Percentiles rank a stretch among this genome's conserved stretches.
Evolutionary conservation across 768 basidiomycete species (phyloP).

Genomic region (Roridomyces roridus): DNA sequence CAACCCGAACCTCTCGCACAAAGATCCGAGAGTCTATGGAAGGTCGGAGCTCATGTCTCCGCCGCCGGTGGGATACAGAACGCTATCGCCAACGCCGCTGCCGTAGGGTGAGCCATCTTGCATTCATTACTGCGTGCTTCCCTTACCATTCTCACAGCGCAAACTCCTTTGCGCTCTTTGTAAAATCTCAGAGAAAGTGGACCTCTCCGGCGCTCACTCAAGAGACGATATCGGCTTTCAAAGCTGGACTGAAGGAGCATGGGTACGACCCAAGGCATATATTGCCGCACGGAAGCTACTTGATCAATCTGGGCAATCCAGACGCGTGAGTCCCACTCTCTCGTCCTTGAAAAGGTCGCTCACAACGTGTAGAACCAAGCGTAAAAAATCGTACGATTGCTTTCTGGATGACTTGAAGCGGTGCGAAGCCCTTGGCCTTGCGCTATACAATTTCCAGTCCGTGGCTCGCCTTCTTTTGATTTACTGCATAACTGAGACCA

Average conservation of each 20-base stretch:
- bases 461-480: constrained; percentile 33
- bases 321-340: constrained; percentile 57
- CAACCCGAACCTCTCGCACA: constrained; percentile 4
- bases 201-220: constrained; percentile 61
- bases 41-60: constrained; percentile 86
- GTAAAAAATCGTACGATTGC: constrained; percentile 76
- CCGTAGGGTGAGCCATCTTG: constrained; percentile 58
- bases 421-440: constrained; percentile 77
- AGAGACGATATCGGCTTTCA: constrained; percentile 62
- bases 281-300: constrained; percentile 85
- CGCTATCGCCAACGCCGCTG: constrained; percentile 69
- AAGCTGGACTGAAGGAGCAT: constrained; percentile 61
- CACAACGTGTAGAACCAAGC: constrained; percentile 53
- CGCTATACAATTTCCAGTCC: constrained; percentile 86
- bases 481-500: neutral
- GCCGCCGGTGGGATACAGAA: constrained; percentile 83
- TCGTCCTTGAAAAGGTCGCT: neutral
- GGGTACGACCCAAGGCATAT: constrained; percentile 68
- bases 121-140: neutral
- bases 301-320: constrained; percentile 85
- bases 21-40: constrained; percentile 55
- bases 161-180: constrained; percentile 83
- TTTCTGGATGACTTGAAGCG: constrained; percentile 84
- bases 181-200: constrained; percentile 90
- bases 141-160: constrained; percentile 50